Conservation (phyloP, 2,329 filamentous ascomycete genomes). For the Arthrobotrys megalospora region DNA sequence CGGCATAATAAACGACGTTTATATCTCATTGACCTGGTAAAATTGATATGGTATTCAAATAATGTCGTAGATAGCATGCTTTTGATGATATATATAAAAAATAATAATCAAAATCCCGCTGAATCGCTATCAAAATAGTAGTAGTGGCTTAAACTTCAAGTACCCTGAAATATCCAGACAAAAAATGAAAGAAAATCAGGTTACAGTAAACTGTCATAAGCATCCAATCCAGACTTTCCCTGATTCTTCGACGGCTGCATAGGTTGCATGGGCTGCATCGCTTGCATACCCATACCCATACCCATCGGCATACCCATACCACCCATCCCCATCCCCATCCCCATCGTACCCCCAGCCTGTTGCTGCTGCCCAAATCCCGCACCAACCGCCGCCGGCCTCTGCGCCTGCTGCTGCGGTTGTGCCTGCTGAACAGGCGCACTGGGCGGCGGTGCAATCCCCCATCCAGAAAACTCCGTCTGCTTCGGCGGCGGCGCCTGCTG, state of each 20-base stretch:
- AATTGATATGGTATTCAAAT: not conserved
- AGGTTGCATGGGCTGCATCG: constrained; percentile 77
- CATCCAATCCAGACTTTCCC: constrained; percentile 70
- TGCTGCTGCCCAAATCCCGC: constrained; percentile 66
- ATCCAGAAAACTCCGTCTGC: constrained; percentile 63
- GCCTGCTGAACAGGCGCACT: constrained; percentile 42
- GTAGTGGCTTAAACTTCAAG: not conserved
- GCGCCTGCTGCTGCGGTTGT: constrained; percentile 73
- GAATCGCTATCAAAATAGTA: constrained; percentile 46
- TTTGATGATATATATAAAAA: constrained; percentile 9
- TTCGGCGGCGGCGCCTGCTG: constrained; percentile 60
- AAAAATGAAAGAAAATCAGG: constrained; percentile 3
- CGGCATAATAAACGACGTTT: too few species aligned
- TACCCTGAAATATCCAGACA: constrained; percentile 13
- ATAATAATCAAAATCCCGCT: constrained; percentile 36
- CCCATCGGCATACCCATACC: constrained; percentile 66
- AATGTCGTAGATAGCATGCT: not conserved
- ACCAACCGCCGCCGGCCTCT: constrained; percentile 67
- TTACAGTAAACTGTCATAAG: constrained; percentile 73
- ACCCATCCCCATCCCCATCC: constrained; percentile 41
- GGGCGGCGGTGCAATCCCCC: constrained; percentile 67
- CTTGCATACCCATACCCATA: constrained; percentile 67
- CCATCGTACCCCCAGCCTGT: constrained; percentile 40
- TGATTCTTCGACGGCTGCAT: constrained; percentile 69
- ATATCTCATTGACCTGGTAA: too few species aligned